Evolutionary conservation across 306 rosid genomes (phyloP).

Genomic region (Dryas alaskensis): DNA sequence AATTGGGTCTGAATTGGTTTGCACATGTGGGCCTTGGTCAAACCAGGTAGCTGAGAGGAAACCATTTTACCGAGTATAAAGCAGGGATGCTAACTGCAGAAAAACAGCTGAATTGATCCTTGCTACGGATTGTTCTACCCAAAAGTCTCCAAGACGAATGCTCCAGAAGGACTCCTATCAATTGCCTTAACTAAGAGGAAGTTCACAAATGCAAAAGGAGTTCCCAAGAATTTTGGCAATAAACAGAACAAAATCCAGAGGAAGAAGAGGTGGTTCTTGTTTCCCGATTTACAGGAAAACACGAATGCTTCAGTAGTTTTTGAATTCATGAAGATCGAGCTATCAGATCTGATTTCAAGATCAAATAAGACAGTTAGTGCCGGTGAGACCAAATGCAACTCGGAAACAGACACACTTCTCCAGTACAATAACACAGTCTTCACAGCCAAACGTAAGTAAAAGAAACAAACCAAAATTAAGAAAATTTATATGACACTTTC

Average conservation of each 20-base stretch:
- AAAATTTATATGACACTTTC: background rate
- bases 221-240: slow-evolving; percentile 81
- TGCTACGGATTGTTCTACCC: slow-evolving; percentile 36
- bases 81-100: slow-evolving; percentile 38
- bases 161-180: slow-evolving; percentile 79
- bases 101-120: slow-evolving; percentile 26
- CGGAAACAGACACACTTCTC: background rate
- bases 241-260: slow-evolving; percentile 76
- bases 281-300: slow-evolving; percentile 97
- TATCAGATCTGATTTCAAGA: slow-evolving; percentile 48
- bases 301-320: slow-evolving; percentile 63
- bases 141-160: slow-evolving; percentile 28
- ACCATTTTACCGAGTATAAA: slow-evolving; percentile 53
- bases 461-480: background rate
- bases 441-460: background rate
- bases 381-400: background rate
- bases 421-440: background rate
- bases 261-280: slow-evolving; percentile 77
- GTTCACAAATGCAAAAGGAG: slow-evolving; percentile 68
- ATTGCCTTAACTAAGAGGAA: slow-evolving; percentile 73
- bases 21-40: slow-evolving; percentile 32
- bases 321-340: slow-evolving; percentile 97
- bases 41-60: slow-evolving; percentile 65
- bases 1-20: slow-evolving; percentile 45
- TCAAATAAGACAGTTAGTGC: slow-evolving; percentile 7